These are phyloP conservation scores for Psilocybe cubensis DNA, from an alignment of 768 basidiomycete genomes.

Conservation along the genomic window DNA sequence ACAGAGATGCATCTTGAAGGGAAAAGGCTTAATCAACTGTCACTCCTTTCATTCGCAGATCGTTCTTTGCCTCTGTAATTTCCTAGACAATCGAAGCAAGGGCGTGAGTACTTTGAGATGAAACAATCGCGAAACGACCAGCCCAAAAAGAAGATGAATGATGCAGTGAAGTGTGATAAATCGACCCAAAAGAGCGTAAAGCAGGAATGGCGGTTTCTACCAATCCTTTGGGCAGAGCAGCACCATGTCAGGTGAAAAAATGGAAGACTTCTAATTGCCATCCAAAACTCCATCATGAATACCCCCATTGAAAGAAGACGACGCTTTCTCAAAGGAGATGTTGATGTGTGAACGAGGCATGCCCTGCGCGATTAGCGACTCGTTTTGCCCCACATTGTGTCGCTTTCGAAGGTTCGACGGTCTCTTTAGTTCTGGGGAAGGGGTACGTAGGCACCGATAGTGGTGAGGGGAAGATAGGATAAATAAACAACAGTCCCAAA, in stretches of 20 bases:
- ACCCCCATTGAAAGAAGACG: not conserved
- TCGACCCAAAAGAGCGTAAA: constrained; percentile 1
- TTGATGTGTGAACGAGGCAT: not conserved
- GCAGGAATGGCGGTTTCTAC: constrained; percentile 1
- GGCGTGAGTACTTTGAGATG: constrained; percentile 9
- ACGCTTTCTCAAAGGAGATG: not conserved
- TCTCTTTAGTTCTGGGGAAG: not conserved
- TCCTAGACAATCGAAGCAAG: constrained; percentile 44
- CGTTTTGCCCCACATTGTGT: not conserved
- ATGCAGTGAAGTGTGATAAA: not conserved
- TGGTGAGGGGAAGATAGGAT: not conserved
- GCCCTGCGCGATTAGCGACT: not conserved
- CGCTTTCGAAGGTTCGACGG: not conserved
- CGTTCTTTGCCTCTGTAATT: constrained; percentile 55
- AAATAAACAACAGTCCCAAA: not conserved
- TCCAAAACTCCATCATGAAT: not conserved
- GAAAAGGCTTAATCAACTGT: constrained; percentile 50
- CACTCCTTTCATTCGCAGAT: constrained; percentile 61
- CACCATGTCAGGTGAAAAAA: not conserved
- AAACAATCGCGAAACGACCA: not conserved
- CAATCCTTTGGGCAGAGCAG: not conserved
- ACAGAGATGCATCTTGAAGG: constrained; percentile 4
- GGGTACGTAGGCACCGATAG: not conserved
- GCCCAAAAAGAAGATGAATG: not conserved
- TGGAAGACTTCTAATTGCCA: not conserved